These are phyloP conservation scores for Bryoglossum gracile DNA, from an alignment of 495 filamentous ascomycete species.

Conservation along the genomic window DNA sequence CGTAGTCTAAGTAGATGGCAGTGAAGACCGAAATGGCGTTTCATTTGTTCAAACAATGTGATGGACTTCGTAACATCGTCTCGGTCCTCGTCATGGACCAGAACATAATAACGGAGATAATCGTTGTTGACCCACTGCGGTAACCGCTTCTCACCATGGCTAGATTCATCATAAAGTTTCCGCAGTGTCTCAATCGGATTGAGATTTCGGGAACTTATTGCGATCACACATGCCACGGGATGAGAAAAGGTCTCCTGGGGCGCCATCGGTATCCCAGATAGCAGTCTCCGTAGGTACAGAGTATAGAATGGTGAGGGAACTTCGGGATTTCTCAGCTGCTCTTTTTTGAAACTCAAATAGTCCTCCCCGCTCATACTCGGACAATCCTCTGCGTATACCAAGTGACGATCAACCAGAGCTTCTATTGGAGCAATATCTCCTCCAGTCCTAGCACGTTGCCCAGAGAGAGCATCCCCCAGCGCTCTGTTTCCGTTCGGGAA, in stretches of 20 bases:
- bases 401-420: constrained; percentile 44
- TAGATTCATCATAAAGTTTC: constrained; percentile 71
- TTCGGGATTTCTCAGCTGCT: constrained; percentile 31
- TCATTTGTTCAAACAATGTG: constrained; percentile 92
- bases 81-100: constrained; percentile 93
- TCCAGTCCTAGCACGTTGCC: constrained; percentile 19
- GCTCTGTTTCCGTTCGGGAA: constrained; percentile 20
- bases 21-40: constrained; percentile 89
- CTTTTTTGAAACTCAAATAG: constrained; percentile 25
- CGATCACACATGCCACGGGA: constrained; percentile 92
- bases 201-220: constrained; percentile 80
- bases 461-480: constrained; percentile 4
- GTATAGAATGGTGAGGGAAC: constrained; percentile 61
- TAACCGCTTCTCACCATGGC: constrained; percentile 54
- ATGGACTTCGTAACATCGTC: constrained; percentile 88
- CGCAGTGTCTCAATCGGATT: constrained; percentile 77
- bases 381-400: constrained; percentile 40
- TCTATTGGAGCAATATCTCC: constrained; percentile 35
- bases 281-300: constrained; percentile 71
- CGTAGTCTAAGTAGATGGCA: constrained; percentile 85
- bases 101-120: constrained; percentile 88
- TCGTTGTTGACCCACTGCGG: constrained; percentile 82
- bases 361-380: constrained; percentile 36
- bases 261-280: constrained; percentile 67
- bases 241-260: constrained; percentile 92